phyloP scores from a whole-genome alignment of 1,139 yeast species.

The Sugiyamaella novakii region DNA sequence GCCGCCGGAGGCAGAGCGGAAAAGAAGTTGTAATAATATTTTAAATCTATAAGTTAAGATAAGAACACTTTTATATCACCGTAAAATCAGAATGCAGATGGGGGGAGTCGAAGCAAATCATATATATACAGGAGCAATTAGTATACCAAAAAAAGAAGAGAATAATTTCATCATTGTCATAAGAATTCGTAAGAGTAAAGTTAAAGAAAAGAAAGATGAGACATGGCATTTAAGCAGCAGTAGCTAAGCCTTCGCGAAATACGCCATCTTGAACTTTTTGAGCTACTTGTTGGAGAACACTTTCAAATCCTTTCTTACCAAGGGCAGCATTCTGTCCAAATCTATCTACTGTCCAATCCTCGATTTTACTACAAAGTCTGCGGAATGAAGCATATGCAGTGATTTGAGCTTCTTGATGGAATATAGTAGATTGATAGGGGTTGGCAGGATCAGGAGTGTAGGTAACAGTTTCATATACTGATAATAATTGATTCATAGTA shows the following conservation, averaged over 20 bases:
- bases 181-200: background rate
- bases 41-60: no score
- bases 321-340: slow-evolving; percentile 83
- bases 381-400: slow-evolving; percentile 77
- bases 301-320: slow-evolving; percentile 84
- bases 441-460: slow-evolving; percentile 67
- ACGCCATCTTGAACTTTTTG: slow-evolving; percentile 45
- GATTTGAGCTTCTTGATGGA: slow-evolving; percentile 83
- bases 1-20: slow-evolving; percentile 10
- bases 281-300: slow-evolving; percentile 61
- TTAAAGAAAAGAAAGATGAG: background rate
- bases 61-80: slow-evolving; percentile 1
- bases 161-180: background rate
- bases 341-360: slow-evolving; percentile 88
- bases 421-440: slow-evolving; percentile 57
- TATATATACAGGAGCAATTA: background rate
- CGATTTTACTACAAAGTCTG: slow-evolving; percentile 75
- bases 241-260: slow-evolving; percentile 29
- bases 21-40: no score
- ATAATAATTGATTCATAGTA: slow-evolving; percentile 74
- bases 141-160: background rate
- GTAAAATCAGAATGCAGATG: slow-evolving; percentile 2
- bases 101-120: background rate
- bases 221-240: background rate
- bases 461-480: slow-evolving; percentile 81